Conservation (phyloP, 176 grass and related monocot genomes). For the Oryza coarctata region DNA sequence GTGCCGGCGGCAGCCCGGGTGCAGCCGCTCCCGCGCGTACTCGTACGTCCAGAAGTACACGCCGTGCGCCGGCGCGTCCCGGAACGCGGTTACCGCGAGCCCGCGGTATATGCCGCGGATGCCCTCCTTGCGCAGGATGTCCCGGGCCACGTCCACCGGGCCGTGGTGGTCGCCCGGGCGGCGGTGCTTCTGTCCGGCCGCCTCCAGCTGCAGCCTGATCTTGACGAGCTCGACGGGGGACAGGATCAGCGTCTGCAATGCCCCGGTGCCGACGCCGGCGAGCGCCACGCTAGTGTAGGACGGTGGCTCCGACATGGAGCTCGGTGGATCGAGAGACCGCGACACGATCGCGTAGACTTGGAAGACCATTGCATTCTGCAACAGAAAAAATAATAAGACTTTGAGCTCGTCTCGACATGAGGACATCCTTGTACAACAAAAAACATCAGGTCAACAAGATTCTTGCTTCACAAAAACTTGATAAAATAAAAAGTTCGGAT, state of each 20-base stretch:
- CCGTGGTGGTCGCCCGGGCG: conserved; percentile 24
- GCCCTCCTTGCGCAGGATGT: conserved; percentile 63
- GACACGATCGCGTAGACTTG: conserved; percentile 87
- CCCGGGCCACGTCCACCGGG: conserved; percentile 54
- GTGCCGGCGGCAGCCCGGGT: conserved; percentile 66
- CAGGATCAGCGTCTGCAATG: conserved; percentile 73
- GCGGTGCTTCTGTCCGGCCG: conserved; percentile 20
- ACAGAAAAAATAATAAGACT: not conserved
- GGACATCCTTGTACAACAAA: not conserved
- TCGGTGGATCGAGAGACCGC: conserved; percentile 42
- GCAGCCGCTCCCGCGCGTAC: conserved; percentile 64
- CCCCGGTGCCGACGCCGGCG: conserved; percentile 72
- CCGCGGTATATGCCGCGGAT: conserved; percentile 74
- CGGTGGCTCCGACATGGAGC: conserved; percentile 43
- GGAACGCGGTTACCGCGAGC: conserved; percentile 68
- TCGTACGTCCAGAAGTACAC: conserved; percentile 99
- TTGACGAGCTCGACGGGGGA: conserved; percentile 90
- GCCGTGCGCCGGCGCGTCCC: conserved; percentile 91
- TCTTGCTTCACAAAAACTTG: not conserved
- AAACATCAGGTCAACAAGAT: not conserved
- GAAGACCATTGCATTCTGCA: conserved; percentile 92
- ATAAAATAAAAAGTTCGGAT: no score
- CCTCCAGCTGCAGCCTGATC: conserved; percentile 75
- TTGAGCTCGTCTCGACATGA: not conserved
- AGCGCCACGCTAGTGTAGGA: conserved; percentile 77